Conservation (phyloP, 805 yeast species). For the Scheffersomyces amazonensis region DNA sequence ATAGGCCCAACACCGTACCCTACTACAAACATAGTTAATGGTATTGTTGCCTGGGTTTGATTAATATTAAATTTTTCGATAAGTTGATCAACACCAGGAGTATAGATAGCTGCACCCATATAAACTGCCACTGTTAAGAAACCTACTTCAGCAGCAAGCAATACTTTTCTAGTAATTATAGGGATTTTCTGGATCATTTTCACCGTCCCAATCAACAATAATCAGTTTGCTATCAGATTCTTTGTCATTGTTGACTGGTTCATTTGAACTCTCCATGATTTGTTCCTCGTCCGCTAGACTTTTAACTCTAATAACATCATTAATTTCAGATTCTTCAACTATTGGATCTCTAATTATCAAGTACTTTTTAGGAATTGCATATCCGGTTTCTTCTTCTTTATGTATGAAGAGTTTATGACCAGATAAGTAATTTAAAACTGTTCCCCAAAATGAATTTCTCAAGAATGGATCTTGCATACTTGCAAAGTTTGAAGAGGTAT, state of each 20-base stretch:
- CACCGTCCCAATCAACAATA: slow-evolving; percentile 26
- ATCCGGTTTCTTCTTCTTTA: slow-evolving; percentile 20
- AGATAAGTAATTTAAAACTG: slow-evolving; percentile 18
- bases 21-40: slow-evolving; percentile 46
- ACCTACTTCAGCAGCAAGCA: slow-evolving; percentile 34
- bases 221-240: slow-evolving; percentile 5
- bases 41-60: slow-evolving; percentile 38
- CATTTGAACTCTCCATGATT: not conserved
- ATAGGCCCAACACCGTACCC: slow-evolving; percentile 62
- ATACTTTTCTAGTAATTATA: slow-evolving; percentile 31
- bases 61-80: slow-evolving; percentile 42
- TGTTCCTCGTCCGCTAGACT: not conserved
- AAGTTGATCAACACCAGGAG: slow-evolving; percentile 46
- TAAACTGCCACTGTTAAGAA: slow-evolving; percentile 47
- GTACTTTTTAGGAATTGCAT: slow-evolving; percentile 22
- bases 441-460: slow-evolving; percentile 22
- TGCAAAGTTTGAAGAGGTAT: no score
- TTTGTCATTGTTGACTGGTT: not conserved
- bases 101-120: slow-evolving; percentile 49
- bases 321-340: not conserved
- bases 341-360: no score
- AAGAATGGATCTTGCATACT: no score
- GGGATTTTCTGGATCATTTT: slow-evolving; percentile 50
- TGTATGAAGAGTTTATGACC: slow-evolving; percentile 16
- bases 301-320: not conserved